Base-by-base conservation (phyloP, 164 flowering plant species). In the Stephania japonica region DNA sequence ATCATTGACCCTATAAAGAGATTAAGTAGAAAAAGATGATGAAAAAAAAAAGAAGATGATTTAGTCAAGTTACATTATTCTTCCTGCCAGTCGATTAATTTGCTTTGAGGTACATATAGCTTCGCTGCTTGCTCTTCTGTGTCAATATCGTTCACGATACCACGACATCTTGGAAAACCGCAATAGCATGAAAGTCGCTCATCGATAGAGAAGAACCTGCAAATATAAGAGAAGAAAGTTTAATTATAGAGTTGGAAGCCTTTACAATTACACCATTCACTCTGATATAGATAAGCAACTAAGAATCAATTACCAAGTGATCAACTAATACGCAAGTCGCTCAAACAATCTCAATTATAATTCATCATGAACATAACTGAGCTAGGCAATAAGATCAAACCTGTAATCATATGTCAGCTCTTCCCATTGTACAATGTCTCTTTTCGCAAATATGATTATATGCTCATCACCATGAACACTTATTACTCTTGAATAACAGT, bases 371-470 rank as follows among this genome's bases (percentile, higher is more conserved):
- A 66, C 69, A 43, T 59, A 59, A 71, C 56, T 9, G 59, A 62
- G 53, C 47, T 70, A 42, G 19, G 32, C 70, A 50, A 76, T 23
- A 38, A 43, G 72, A 63, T 44, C 19, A 63, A 83, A 90, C 99
- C 99, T 93, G 88, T 96, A 96, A 81, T 96, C 98, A 84, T 96
- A 96, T 68, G 99, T 87, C 73, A 96, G 84, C 72, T 96, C 99
- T 81, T 96, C 99, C 97, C 97, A 90, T 75, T 83, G 83, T 42
- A 80, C 87, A 70, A 96, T 89, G 79, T 96, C 97, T 83, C 99
- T 85, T 84, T 96, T 96, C n/a, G 99, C 94, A 85, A 91, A 96
- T 43, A 96, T 96, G 47, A 96, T 91, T 67, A 96, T 91, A 80
- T 92, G 99, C 64, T 93, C 91, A 67, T 88, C 95, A 32, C 94